Conservation (phyloP, 140 eudicot genomes). For the Anethum foeniculum region DNA sequence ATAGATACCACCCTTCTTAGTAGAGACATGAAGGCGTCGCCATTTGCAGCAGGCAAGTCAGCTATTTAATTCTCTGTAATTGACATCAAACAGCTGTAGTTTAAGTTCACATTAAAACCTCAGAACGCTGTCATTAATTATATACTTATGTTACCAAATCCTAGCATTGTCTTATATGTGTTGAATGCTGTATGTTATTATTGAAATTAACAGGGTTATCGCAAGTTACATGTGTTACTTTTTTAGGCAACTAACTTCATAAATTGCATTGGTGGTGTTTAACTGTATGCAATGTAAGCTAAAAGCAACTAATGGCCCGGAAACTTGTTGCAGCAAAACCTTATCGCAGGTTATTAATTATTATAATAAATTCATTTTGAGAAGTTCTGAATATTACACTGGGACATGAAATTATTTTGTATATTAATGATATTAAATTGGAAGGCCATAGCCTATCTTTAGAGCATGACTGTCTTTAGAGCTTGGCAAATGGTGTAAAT, state of each 20-base stretch:
- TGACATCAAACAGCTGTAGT: background rate
- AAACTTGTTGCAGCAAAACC: background rate
- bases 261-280: too few species aligned
- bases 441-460: too few species aligned
- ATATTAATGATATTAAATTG: background rate
- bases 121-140: background rate
- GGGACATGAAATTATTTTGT: background rate
- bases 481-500: background rate
- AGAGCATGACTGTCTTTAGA: background rate
- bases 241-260: background rate
- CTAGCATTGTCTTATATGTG: background rate
- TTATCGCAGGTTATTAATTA: background rate
- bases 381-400: background rate
- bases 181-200: background rate
- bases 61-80: background rate
- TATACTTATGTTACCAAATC: background rate
- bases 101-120: background rate
- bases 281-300: background rate
- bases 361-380: background rate
- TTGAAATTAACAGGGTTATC: background rate
- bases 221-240: too few species aligned
- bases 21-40: background rate
- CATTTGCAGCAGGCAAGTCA: constrained; percentile 69
- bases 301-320: background rate
- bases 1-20: constrained; percentile 1